These are phyloP conservation scores for Medicago arabica DNA, from an alignment of 306 rosid species.

Conservation along the genomic window DNA sequence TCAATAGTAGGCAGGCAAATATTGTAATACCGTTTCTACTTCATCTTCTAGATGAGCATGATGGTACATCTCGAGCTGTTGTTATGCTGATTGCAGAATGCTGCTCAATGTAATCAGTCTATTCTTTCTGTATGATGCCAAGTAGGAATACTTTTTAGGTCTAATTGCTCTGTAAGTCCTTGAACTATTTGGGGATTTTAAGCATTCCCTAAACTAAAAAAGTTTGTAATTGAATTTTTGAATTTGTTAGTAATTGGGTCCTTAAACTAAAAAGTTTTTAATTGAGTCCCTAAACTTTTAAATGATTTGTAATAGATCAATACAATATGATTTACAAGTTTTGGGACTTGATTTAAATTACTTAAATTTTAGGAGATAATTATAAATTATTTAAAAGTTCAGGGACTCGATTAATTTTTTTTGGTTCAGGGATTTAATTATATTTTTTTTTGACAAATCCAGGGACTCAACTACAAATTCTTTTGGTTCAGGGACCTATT, in stretches of 20 bases:
- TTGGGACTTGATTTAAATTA: background rate
- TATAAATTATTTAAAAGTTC: background rate
- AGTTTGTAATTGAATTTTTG: background rate
- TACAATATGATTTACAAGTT: background rate
- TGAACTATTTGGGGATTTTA: background rate
- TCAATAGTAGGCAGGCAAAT: constrained; percentile 57
- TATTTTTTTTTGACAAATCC: background rate
- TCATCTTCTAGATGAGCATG: constrained; percentile 83
- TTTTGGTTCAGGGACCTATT: background rate
- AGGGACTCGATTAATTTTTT: background rate
- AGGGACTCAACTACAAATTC: background rate
- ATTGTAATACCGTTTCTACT: constrained; percentile 66
- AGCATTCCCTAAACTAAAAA: background rate
- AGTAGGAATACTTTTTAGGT: constrained; percentile 22
- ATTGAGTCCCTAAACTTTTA: background rate
- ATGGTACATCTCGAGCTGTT: constrained; percentile 82
- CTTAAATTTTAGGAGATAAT: background rate
- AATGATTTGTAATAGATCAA: background rate
- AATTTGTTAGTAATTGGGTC: background rate
- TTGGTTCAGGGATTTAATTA: background rate
- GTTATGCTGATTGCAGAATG: constrained; percentile 81
- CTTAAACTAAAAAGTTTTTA: background rate
- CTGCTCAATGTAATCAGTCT: constrained; percentile 70
- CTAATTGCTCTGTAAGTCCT: background rate
- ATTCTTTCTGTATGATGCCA: constrained; percentile 37